Base-by-base conservation (phyloP, 371 early-diverging fungal species). In the Rhizomucor pusillus region DNA sequence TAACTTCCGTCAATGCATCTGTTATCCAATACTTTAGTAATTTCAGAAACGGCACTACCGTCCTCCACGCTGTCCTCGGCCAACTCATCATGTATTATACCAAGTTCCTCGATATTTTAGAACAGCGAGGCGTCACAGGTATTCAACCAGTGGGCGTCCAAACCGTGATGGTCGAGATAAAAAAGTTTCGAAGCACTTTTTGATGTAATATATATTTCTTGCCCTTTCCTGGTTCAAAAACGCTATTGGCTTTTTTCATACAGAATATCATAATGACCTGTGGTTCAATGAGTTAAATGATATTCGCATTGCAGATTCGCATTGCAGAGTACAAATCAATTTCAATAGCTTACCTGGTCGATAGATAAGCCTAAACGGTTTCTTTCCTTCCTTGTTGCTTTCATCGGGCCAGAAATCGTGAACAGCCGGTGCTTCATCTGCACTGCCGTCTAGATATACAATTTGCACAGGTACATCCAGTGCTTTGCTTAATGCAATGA, bases 81-180 rank as follows among this genome's bases (percentile, higher is more conserved):
- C 90, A 90, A 62, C 73, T 94, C 36, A 84, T 94, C 22, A 76
- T 94, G 29, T 92, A 90, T 65, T 94, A 94, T 75, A 90, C 90
- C 45, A 85, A 89, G 20, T 96, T 92, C 65, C 61, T 89, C 56
- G 81, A 82, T 20, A 62, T 90, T 11, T 71, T 90, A 54, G 94
- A 94, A 56, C 87, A 85, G 60, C 76, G 81, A 14, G 45, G 25
- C 7, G 33, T 59, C 11, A 71, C 75, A 50, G 78, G 75, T 18
- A 74, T 87, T 49, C 92, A 90, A 49, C 93, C 94, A 7, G 87
- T 94, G 0, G 91, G 91, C 13, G 77, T 94, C 18, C 95, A 96
- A 59, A 90, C 87, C 6, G 87, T 96, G 16, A 89, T 95, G 92
- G 90, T 92, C 0, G 96, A 95, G 60, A 88, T 95, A 58, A 91